A percentile compares a stretch with the other conserved stretches of the same genome.
These are phyloP conservation scores for Rhodotorula sp. DNA, from an alignment of 1,284 basidiomycete species.

Conservation along the genomic window DNA sequence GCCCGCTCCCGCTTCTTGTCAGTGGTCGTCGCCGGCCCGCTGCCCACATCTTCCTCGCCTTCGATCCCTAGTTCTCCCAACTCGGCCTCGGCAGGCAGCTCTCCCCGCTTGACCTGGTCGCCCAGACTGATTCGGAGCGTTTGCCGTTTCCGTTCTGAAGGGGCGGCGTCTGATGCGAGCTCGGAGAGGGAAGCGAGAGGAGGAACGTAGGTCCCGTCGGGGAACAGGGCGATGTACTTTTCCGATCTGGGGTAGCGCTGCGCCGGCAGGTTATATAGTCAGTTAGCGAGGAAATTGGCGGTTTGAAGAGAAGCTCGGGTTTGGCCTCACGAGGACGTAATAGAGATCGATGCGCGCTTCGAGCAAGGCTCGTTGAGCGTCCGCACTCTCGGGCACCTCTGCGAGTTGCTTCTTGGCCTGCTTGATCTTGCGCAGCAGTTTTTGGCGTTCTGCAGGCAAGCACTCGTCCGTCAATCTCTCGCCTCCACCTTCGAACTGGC, in stretches of 20 bases:
- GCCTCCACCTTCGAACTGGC: too few relatives aligned
- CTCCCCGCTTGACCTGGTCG: constrained; percentile 10
- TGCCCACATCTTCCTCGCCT: constrained; percentile 33
- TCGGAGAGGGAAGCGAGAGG: constrained; percentile 8
- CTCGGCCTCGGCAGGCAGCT: constrained; percentile 19
- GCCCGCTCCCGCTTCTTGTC: not conserved
- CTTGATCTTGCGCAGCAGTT: constrained; percentile 39
- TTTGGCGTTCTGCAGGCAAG: constrained; percentile 43
- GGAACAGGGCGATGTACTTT: constrained; percentile 42
- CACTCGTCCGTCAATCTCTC: too few relatives aligned
- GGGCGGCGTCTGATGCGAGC: constrained; percentile 1
- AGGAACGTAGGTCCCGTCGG: constrained; percentile 35
- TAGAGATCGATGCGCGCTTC: constrained; percentile 33
- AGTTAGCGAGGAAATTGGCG: too few relatives aligned
- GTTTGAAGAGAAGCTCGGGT: not conserved
- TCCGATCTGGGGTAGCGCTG: constrained; percentile 37
- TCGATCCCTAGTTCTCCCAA: constrained; percentile 36
- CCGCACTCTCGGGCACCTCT: not conserved
- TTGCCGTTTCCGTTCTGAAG: constrained; percentile 14
- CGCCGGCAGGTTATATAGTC: not conserved
- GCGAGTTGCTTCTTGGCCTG: constrained; percentile 33
- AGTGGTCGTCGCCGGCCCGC: not conserved
- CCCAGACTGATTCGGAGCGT: constrained; percentile 9
- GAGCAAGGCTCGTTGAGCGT: constrained; percentile 7
- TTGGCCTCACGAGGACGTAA: constrained; percentile 35